Conservation (phyloP, 257 asterid genomes). For the Nicotiana undulata region DNA sequence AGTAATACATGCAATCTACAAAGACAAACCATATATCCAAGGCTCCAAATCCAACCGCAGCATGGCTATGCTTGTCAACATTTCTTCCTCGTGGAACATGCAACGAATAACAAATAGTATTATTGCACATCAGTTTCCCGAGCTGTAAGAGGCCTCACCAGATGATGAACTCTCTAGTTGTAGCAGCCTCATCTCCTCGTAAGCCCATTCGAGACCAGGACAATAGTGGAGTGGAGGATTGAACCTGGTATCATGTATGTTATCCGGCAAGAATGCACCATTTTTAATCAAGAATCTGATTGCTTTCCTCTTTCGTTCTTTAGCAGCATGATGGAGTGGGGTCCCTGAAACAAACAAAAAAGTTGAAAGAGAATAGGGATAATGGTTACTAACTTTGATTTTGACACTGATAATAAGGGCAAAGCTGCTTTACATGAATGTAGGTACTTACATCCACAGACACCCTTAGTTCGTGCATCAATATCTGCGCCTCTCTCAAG, state of each 20-base stretch:
- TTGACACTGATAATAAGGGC: neutral
- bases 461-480: slow-evolving; percentile 95
- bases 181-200: slow-evolving; percentile 72
- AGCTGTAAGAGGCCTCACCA: slow-evolving; percentile 65
- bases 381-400: neutral
- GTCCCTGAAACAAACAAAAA: slow-evolving; percentile 58
- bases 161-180: slow-evolving; percentile 59
- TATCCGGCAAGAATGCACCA: slow-evolving; percentile 90
- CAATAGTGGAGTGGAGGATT: slow-evolving; percentile 98
- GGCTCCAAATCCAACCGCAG: neutral
- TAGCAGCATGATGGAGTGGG: slow-evolving; percentile 95
- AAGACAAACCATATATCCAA: neutral
- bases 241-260: slow-evolving; percentile 83
- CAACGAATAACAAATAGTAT: no score
- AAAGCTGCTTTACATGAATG: neutral
- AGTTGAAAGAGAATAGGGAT: neutral
- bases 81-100: neutral
- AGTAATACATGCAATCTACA: neutral
- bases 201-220: slow-evolving; percentile 97
- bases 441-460: slow-evolving; percentile 60
- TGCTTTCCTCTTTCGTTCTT: slow-evolving; percentile 76
- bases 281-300: slow-evolving; percentile 68
- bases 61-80: neutral
- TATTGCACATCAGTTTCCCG: slow-evolving; percentile 44
- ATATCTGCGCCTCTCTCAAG: slow-evolving; percentile 86